Percentiles rank a stretch among this genome's conserved stretches.
Evolutionary conservation across 1,139 yeast species (phyloP).

Genomic region (Williopsis jadinii): DNA sequence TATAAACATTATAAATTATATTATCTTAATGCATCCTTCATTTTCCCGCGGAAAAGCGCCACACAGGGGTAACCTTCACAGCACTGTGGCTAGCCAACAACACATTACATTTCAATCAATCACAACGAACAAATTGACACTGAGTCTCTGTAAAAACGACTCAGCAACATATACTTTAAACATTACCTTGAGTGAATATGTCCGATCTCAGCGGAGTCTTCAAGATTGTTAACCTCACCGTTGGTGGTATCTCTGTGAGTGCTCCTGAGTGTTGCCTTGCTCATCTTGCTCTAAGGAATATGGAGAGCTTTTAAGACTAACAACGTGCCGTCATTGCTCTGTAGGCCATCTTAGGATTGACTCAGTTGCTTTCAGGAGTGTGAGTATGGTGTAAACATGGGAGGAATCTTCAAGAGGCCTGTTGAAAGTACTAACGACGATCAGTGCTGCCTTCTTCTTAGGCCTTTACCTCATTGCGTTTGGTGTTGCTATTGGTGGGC

Average conservation of each 20-base stretch:
- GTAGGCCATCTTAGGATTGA: constrained; percentile 46
- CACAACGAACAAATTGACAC: too few relatives aligned
- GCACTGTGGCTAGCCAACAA: too few relatives aligned
- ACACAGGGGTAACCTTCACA: too few relatives aligned
- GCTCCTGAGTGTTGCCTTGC: neutral
- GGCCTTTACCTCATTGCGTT: constrained; percentile 51
- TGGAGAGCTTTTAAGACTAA: too few relatives aligned
- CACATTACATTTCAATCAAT: too few relatives aligned
- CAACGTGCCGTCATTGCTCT: constrained; percentile 2
- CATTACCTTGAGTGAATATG: constrained; percentile 5
- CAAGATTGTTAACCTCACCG: constrained; percentile 55
- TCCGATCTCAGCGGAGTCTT: constrained; percentile 35
- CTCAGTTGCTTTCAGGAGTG: constrained; percentile 54
- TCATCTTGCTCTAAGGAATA: too few relatives aligned
- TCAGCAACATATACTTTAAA: too few relatives aligned
- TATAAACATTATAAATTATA: too few relatives aligned
- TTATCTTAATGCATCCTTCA: too few relatives aligned
- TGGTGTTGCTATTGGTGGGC: constrained; percentile 44
- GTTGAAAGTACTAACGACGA: neutral
- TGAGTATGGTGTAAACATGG: constrained; percentile 26
- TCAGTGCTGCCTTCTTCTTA: constrained; percentile 20
- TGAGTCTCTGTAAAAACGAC: too few relatives aligned
- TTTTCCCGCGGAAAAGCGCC: too few relatives aligned
- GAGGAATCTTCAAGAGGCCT: too few relatives aligned
- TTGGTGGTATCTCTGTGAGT: constrained; percentile 56